These are phyloP conservation scores for Xylariaceae sp. DNA, from an alignment of 2,329 filamentous ascomycete genomes.

Conservation along the genomic window DNA sequence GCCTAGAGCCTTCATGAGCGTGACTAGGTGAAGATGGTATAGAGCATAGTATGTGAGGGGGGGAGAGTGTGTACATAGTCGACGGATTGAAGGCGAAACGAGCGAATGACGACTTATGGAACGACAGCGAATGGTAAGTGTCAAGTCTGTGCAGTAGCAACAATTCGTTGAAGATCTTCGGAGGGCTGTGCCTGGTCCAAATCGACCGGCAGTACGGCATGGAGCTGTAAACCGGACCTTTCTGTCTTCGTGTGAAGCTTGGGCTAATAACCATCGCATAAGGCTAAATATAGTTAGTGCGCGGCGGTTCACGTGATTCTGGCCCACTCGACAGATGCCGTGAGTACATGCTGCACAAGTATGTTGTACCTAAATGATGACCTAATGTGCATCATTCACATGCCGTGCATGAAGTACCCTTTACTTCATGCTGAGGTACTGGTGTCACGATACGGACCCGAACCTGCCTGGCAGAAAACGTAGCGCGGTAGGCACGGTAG, in stretches of 20 bases:
- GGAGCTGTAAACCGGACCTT: not conserved
- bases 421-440: too few relatives aligned
- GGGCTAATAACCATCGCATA: not conserved
- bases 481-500: too few relatives aligned
- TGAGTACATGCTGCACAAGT: too few relatives aligned
- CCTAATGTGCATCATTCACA: too few relatives aligned
- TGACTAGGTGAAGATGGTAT: not conserved
- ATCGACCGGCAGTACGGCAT: not conserved
- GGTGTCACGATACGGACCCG: too few relatives aligned
- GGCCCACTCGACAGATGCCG: too few relatives aligned
- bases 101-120: conserved; percentile 7
- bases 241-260: not conserved
- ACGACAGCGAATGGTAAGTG: not conserved
- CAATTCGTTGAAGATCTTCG: not conserved
- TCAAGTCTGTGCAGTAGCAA: not conserved
- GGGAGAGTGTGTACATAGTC: conserved; percentile 1
- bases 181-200: not conserved
- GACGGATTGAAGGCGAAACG: not conserved
- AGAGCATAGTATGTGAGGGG: not conserved
- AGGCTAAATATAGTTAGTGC: not conserved
- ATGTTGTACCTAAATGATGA: too few relatives aligned
- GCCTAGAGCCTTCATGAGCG: conserved; percentile 2
- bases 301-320: too few relatives aligned
- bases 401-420: too few relatives aligned
- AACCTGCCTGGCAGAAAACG: too few relatives aligned